These are phyloP conservation scores for Fistulinella staudtii DNA, from an alignment of 1,284 basidiomycete genomes.

Conservation along the genomic window DNA sequence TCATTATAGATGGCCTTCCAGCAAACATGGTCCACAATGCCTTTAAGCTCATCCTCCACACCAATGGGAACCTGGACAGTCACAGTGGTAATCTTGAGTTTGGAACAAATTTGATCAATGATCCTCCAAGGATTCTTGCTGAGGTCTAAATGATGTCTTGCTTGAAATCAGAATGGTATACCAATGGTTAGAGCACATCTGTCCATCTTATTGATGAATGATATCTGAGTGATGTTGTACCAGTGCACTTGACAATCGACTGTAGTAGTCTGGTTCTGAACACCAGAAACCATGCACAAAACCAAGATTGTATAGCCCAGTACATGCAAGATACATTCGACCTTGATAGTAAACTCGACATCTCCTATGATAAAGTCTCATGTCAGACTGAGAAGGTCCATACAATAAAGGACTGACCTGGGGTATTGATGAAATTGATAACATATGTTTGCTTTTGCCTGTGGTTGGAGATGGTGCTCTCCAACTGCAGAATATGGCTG, in stretches of 20 bases:
- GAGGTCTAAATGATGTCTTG: constrained; percentile 57
- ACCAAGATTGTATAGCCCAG: constrained; percentile 97
- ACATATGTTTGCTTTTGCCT: constrained; percentile 79
- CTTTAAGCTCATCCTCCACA: constrained; percentile 81
- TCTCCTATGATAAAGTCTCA: constrained; percentile 61
- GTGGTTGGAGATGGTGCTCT: constrained; percentile 64
- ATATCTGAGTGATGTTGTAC: constrained; percentile 92
- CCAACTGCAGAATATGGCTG: constrained; percentile 99
- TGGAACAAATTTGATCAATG: constrained; percentile 87
- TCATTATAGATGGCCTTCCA: constrained; percentile 96
- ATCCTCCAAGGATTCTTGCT: constrained; percentile 98
- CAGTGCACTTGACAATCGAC: constrained; percentile 99
- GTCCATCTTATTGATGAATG: constrained; percentile 99
- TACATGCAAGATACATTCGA: constrained; percentile 94
- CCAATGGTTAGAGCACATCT: constrained; percentile 44
- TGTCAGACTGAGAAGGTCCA: background rate
- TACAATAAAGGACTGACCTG: constrained; percentile 50
- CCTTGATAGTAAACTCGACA: constrained; percentile 99
- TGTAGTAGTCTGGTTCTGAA: constrained; percentile 97
- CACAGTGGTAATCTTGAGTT: constrained; percentile 90
- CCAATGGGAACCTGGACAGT: constrained; percentile 98
- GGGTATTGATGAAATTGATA: constrained; percentile 99
- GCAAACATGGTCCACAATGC: constrained; percentile 91
- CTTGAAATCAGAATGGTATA: background rate
- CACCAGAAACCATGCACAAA: constrained; percentile 94